Conservation (phyloP, 768 basidiomycete genomes). For the Boletellus sp. region DNA sequence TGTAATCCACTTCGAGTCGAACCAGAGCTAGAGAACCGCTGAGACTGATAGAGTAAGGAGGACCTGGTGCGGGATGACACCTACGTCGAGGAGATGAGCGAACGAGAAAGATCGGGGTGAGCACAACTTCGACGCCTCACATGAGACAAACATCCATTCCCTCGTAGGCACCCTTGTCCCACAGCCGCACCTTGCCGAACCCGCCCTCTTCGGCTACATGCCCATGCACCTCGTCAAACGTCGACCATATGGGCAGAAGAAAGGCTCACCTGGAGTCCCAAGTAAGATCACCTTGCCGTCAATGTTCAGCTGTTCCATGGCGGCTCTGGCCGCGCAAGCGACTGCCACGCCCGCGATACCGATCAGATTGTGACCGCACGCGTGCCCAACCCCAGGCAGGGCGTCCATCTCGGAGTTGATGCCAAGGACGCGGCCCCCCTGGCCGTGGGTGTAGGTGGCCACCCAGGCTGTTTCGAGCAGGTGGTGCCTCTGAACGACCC, state of each 20-base stretch:
- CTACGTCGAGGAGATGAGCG: conserved; percentile 32
- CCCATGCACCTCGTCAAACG: neutral
- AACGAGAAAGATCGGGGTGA: neutral
- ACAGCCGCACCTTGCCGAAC: conserved; percentile 64
- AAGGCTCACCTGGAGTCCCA: conserved; percentile 65
- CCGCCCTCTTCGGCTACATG: conserved; percentile 73
- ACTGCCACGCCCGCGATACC: conserved; percentile 73
- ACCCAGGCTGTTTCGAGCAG: conserved; percentile 73
- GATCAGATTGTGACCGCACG: conserved; percentile 83
- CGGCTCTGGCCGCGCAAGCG: conserved; percentile 63
- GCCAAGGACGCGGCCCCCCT: conserved; percentile 67
- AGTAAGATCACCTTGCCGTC: conserved; percentile 67
- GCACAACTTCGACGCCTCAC: conserved; percentile 35
- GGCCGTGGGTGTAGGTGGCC: conserved; percentile 63
- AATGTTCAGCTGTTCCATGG: conserved; percentile 57
- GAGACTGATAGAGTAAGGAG: conserved; percentile 62
- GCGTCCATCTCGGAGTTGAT: conserved; percentile 83
- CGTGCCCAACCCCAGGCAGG: conserved; percentile 57
- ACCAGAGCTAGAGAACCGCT: conserved; percentile 62
- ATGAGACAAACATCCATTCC: conserved; percentile 78
- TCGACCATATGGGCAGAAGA: neutral
- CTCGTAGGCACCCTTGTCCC: conserved; percentile 68
- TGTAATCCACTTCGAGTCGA: conserved; percentile 58
- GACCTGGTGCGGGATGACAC: conserved; percentile 83
- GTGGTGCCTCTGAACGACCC: conserved; percentile 58